Evolutionary conservation across 768 basidiomycete genomes (phyloP), one percentile per base, ranked within the genome.

Genomic region (Tylopilus plumbeoviolaceoides): DNA sequence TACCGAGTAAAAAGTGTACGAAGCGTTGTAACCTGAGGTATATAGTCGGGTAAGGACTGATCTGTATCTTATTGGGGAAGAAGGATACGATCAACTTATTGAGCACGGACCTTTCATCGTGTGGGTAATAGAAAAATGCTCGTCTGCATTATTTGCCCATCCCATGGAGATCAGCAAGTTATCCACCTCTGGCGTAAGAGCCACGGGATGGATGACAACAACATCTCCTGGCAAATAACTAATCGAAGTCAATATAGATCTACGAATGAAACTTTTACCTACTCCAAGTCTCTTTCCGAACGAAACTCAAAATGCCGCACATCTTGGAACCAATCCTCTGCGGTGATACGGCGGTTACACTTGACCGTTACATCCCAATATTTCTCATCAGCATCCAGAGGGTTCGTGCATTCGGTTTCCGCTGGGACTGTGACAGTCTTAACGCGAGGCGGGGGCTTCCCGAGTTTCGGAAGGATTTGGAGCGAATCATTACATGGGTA

Each of bases 311-410:
- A 69, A 66, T 93, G 89, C 31, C 95, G 80, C 10, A 97, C 95
- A 57, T 98, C 95, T 73, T 98, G 97, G 63, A 81, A 89, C 95
- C 95, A 98, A 44, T 84, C 86, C 15, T 74, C 67, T 0, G 81
- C 72, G 0, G 95, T 98, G 21, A 89, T 88, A 11, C 94, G 76
- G 20, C 72, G 70, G 58, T 94, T 95, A 51, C 63, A 70, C 18
- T 68, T 74, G 21, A 95, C 73, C 0, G 70, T 78, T 0, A 81
- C 85, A 35, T 67, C 72, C 62, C 78, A 72, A 51, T 81, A 85
- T 8, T 61, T 63, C 17, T 61, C 25, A 42, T 75, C 73, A 8
- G 47, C 28, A 3, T 68, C 65, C 4, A 75, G 54, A 17, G 70
- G 72, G 53, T 76, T 71, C 7, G 28, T 17, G 30, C 21, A 51